A percentile compares a stretch with the other conserved stretches of the same genome.
Conservation (phyloP, 2,329 filamentous ascomycete genomes). For the Dactylellina haptotyla region DNA sequence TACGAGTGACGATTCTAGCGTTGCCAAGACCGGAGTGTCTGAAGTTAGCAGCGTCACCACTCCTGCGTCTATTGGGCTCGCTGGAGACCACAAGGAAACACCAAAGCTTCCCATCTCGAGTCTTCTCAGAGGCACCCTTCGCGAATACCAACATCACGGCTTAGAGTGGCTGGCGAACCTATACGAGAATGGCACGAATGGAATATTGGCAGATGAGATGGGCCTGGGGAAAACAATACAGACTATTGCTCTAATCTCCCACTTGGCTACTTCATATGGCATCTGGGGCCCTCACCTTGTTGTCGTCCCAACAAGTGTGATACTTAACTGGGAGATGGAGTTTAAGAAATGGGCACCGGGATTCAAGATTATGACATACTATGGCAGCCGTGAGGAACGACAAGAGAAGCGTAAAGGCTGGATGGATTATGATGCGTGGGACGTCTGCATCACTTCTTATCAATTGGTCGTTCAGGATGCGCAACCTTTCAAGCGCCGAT, state of each 20-base stretch:
- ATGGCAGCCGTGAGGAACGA: slow-evolving; percentile 90
- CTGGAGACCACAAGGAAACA: slow-evolving; percentile 32
- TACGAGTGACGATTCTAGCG: slow-evolving; percentile 52
- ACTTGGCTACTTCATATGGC: slow-evolving; percentile 87
- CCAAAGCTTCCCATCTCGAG: slow-evolving; percentile 78
- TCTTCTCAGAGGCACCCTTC: slow-evolving; percentile 83
- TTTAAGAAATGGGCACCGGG: slow-evolving; percentile 99
- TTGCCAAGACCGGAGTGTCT: slow-evolving; percentile 57
- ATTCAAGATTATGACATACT: slow-evolving; percentile 98
- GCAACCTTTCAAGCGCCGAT: slow-evolving; percentile 87
- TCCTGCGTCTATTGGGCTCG: slow-evolving; percentile 33
- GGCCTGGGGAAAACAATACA: slow-evolving; percentile 96
- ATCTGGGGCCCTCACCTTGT: slow-evolving; percentile 97
- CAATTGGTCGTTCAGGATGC: slow-evolving; percentile 95
- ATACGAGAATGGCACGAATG: slow-evolving; percentile 91
- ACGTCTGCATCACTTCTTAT: slow-evolving; percentile 97
- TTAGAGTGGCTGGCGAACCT: slow-evolving; percentile 95
- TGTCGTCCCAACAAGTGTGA: slow-evolving; percentile 96
- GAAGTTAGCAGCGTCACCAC: slow-evolving; percentile 57
- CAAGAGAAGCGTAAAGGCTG: slow-evolving; percentile 90
- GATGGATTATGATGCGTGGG: slow-evolving; percentile 93
- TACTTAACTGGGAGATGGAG: slow-evolving; percentile 99
- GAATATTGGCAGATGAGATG: slow-evolving; percentile 98
- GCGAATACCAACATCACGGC: slow-evolving; percentile 97
- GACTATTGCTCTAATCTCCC: slow-evolving; percentile 91